These are phyloP conservation scores for Rhizophlyctis rosea DNA, from an alignment of 192 early-diverging fungal species.

Conservation along the genomic window DNA sequence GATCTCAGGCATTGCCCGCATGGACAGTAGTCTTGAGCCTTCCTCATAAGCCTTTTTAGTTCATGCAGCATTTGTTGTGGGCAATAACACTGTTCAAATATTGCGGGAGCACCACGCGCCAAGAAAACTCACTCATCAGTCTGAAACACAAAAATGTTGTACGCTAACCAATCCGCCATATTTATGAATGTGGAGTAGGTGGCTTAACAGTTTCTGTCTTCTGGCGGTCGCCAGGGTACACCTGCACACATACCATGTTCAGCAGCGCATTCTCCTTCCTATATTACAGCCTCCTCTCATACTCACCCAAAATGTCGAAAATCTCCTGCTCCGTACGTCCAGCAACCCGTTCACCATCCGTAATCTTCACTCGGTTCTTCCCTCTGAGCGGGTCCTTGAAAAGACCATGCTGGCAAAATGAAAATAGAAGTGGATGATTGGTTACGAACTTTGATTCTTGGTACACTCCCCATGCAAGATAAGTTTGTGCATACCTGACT, in stretches of 20 bases:
- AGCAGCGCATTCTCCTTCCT: not conserved
- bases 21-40: too few relatives aligned
- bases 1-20: too few relatives aligned
- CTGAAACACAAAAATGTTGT: too few relatives aligned
- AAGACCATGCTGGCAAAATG: slow-evolving; percentile 42
- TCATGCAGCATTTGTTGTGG: too few relatives aligned
- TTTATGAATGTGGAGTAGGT: too few relatives aligned
- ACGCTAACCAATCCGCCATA: too few relatives aligned
- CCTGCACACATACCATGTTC: not conserved
- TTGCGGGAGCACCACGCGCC: too few relatives aligned
- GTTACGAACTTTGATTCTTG: not conserved
- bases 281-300: not conserved
- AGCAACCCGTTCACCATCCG: slow-evolving; percentile 18
- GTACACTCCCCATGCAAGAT: not conserved
- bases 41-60: too few relatives aligned
- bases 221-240: slow-evolving; percentile 22
- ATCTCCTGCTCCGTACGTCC: slow-evolving; percentile 17
- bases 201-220: slow-evolving; percentile 22
- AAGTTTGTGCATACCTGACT: not conserved
- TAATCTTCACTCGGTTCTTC: slow-evolving; percentile 23
- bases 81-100: too few relatives aligned
- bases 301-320: not conserved
- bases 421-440: slow-evolving; percentile 3
- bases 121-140: too few relatives aligned
- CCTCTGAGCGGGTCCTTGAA: slow-evolving; percentile 28